Evolutionary conservation across 768 basidiomycete genomes (phyloP).

Genomic region (Dentipellis fragilis): DNA sequence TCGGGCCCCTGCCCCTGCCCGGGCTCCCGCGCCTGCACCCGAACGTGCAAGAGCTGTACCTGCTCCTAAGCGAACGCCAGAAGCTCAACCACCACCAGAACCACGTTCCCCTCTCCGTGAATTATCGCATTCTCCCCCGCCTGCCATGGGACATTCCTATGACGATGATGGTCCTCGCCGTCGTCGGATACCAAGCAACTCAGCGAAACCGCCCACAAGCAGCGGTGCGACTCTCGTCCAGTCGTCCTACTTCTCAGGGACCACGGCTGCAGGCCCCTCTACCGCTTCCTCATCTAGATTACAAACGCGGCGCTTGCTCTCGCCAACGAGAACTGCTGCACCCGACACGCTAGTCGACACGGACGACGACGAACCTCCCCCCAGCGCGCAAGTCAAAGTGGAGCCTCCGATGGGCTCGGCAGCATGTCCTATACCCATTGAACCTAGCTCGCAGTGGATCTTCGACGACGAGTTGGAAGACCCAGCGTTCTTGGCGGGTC

Average conservation of each 20-base stretch:
- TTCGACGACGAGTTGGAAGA: background rate
- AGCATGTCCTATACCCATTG: background rate
- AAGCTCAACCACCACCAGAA: slow-evolving; percentile 8
- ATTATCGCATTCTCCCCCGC: background rate
- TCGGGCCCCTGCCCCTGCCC: background rate
- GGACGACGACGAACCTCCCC: background rate
- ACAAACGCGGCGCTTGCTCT: background rate
- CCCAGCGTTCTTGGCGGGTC: background rate
- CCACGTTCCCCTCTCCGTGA: background rate
- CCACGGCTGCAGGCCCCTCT: background rate
- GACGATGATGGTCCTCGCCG: background rate
- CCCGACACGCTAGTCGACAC: background rate
- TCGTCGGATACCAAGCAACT: background rate
- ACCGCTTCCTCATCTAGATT: background rate
- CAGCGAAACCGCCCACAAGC: background rate
- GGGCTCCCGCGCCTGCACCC: slow-evolving; percentile 3
- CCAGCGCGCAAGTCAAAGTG: background rate
- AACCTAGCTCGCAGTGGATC: background rate
- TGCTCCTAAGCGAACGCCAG: background rate
- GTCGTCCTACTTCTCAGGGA: background rate
- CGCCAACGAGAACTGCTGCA: background rate
- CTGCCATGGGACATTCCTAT: background rate
- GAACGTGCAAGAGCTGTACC: background rate
- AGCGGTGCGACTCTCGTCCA: background rate
- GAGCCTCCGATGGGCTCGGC: background rate